Percentiles rank a stretch among this genome's conserved stretches.
These are phyloP conservation scores for Brassica balearica DNA, from an alignment of 441 rosid genomes.

Conservation along the genomic window DNA sequence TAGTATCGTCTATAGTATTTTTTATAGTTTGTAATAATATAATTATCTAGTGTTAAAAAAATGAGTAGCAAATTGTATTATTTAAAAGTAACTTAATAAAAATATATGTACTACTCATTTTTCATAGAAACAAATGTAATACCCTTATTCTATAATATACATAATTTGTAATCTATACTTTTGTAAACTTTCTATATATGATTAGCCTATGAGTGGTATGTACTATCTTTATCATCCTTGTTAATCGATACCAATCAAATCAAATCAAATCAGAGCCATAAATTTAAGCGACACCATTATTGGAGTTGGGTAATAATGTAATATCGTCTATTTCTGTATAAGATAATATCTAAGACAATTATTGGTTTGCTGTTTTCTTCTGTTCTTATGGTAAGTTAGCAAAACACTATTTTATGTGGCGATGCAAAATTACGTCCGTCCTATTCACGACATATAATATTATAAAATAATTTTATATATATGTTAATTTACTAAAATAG, in stretches of 20 bases:
- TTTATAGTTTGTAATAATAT: too few species aligned
- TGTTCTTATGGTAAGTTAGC: background rate
- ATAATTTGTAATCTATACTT: background rate
- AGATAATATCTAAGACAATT: background rate
- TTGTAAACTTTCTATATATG: background rate
- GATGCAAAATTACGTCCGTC: constrained; percentile 4
- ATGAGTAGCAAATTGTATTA: too few species aligned
- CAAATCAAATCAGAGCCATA: background rate
- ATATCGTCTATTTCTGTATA: background rate
- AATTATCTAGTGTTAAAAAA: too few species aligned
- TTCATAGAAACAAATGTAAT: background rate
- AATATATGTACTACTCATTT: background rate
- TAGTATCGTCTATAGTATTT: too few species aligned
- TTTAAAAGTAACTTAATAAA: background rate
- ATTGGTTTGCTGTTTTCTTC: background rate
- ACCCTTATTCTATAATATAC: background rate
- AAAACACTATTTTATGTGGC: too few species aligned
- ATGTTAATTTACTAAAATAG: too few species aligned
- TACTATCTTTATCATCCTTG: background rate
- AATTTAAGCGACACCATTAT: background rate
- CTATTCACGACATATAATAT: too few species aligned
- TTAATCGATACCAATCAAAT: background rate
- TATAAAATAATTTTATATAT: too few species aligned
- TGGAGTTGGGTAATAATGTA: background rate
- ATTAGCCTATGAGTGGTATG: background rate